Base-by-base conservation (phyloP, 495 filamentous ascomycete genomes). In the Stereocaulon alpinum region DNA sequence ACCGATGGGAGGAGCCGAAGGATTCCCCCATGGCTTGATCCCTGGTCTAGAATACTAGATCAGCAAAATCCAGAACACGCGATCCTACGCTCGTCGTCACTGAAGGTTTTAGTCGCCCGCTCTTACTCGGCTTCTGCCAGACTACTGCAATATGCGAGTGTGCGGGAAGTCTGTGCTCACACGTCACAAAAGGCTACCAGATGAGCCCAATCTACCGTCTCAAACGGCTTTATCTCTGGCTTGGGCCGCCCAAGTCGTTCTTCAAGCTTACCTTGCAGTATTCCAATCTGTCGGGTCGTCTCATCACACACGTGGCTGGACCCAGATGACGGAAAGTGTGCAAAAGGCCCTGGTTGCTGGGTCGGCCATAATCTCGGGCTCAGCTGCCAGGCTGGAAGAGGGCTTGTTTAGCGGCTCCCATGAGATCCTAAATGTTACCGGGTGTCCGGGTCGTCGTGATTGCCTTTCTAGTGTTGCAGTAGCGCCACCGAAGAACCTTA, bases 391-490 rank as follows among this genome's bases (percentile, higher is more conserved):
- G 47, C 47, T 50, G 27, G 47, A n/a, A 18, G 47, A 15, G 11
- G 47, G 27, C 14, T 32, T 30, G n/a, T 50, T 11, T 24, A 30
- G 14, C 27, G 4, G 15, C 10, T 32, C 22, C 29, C 47, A n/a
- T 50, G 47, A 50, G 30, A 30, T 32, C 47, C 47, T 30, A 50
- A 30, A 27, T n/a, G 27, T 50, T 50, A 50, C 47, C 47, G 27
- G 47, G 5, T n/a, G 20, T 30, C n/a, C 47, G 47, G 47, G 47
- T 50, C 47, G 3, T 32, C 24, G 47, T 50, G 47, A 50, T 50
- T 50, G 18, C 30, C n/a, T 30, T 50, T 30, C 27, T 50, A 50
- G 47, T 50, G 24, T n/a, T 30, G 47, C 47, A 50, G 47, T 50
- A 50, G 47, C 47, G 47, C 30, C 47, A 50, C 30, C 14, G 47